Evolutionary conservation across 169 alveolate species (phyloP), one percentile per base, ranked within the genome.

Genomic region (Plasmodium adleri): DNA sequence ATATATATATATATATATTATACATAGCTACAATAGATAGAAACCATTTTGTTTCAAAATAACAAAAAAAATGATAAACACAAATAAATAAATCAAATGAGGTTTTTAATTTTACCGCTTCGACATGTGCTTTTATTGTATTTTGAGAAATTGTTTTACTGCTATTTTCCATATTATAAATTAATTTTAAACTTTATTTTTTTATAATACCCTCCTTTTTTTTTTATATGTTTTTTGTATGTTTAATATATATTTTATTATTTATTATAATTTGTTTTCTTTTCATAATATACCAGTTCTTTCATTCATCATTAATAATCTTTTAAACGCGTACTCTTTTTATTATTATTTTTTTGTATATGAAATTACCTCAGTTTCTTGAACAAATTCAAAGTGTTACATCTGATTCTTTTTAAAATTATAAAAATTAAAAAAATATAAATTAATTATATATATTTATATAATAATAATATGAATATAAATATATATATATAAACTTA

Each of bases 381-480:
- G 76, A 78, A 78, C 76, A 78, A 54, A 28, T 50, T 78, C 54
- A 78, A 62, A 43, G 89, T 78, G 76, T 78, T 78, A 59, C 89
- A 78, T 78, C 89, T 26, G 52, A 78, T 72, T 64, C 89, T 78
- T 78, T 28, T 28, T n/a, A 10, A 28, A 28, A 9, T 24, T 7
- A 50, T 67, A 72, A 45, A 24, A 74, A 72, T 68, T 56, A 63
- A 72, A 43, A n/a, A 45, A 7, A 73, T 49, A 62, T 15, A 49
- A 62, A 50, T 70, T 22, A 60, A 26, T 50, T 47, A 56, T 63
- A 17, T 39, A 43, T 72, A 47, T 63, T 20, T 20, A 20, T 20
- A 15, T 15, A 50, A 9, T 12, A n/a, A 3, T 66, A 39, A 39
- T 13, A 66, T 8, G 17, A 10, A 32, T 66, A 66, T 59, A 17